phyloP scores from a whole-genome alignment of 2,329 filamentous ascomycete genomes.

The Pseudogymnoascus sp. region DNA sequence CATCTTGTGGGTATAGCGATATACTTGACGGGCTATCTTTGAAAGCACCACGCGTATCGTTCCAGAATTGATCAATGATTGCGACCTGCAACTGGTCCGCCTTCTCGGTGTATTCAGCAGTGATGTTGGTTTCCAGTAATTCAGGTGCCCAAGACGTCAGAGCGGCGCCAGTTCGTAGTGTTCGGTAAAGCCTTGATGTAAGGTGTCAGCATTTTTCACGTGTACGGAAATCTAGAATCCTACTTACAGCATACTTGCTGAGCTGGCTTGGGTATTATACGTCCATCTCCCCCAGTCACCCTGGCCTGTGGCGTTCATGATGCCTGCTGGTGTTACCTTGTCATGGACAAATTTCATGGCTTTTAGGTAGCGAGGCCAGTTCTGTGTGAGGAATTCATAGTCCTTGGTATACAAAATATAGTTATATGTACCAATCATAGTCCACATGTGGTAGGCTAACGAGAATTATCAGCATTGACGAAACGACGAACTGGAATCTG shows the following conservation, averaged over 20 bases:
- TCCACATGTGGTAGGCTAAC: conserved; percentile 35
- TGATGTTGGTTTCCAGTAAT: neutral
- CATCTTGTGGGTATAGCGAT: conserved; percentile 51
- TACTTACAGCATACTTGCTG: conserved; percentile 37
- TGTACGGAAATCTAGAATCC: neutral
- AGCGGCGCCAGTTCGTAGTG: conserved; percentile 38
- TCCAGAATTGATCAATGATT: neutral
- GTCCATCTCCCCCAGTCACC: conserved; percentile 41
- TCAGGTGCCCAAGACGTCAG: conserved; percentile 35
- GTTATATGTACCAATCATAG: conserved; percentile 44
- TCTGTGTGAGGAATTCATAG: conserved; percentile 33
- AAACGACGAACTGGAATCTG: neutral
- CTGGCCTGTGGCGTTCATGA: conserved; percentile 38
- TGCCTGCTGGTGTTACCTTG: conserved; percentile 33
- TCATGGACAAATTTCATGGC: conserved; percentile 40
- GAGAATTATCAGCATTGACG: neutral
- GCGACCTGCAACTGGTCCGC: neutral
- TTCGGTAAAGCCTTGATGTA: conserved; percentile 35
- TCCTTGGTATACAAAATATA: conserved; percentile 43
- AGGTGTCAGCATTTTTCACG: neutral
- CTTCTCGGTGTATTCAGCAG: neutral
- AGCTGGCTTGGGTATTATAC: conserved; percentile 38
- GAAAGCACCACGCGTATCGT: neutral
- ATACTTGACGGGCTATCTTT: conserved; percentile 38
- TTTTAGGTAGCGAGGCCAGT: conserved; percentile 40